Evolutionary conservation across 2,329 filamentous ascomycete genomes (phyloP).

Genomic region (Sporothrix brasiliensis): DNA sequence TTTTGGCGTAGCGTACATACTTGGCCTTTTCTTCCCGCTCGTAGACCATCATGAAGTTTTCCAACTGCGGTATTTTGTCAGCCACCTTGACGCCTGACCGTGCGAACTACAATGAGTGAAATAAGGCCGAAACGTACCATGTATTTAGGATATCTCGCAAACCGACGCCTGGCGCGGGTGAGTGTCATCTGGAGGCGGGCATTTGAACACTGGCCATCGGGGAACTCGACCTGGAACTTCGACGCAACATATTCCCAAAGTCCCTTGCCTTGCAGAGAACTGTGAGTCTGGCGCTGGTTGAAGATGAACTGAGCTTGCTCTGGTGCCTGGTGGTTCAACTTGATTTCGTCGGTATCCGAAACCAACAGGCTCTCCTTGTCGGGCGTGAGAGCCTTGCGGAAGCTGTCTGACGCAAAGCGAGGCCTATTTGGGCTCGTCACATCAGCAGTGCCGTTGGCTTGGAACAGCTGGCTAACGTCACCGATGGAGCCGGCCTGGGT

Average conservation of each 20-base stretch:
- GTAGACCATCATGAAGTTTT: not conserved
- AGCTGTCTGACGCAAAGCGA: not conserved
- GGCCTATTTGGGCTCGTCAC: not conserved
- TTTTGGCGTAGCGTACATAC: not conserved
- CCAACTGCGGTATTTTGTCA: not conserved
- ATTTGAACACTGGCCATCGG: not conserved
- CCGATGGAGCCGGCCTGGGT: not conserved
- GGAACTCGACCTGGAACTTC: not conserved
- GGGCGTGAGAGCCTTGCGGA: not conserved
- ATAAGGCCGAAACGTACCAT: not conserved
- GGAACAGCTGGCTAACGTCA: not conserved
- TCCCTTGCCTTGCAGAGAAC: not conserved
- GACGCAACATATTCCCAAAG: not conserved
- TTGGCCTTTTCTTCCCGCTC: conserved; percentile 15
- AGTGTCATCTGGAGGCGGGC: conserved; percentile 10
- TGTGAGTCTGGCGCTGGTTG: not conserved
- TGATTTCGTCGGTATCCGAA: not conserved
- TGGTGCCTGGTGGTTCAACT: not conserved
- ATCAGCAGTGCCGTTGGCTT: not conserved
- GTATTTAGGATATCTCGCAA: not conserved
- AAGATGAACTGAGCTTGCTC: not conserved
- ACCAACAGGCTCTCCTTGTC: not conserved
- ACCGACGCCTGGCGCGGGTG: not conserved
- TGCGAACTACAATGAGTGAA: not conserved
- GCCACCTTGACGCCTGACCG: not conserved